Conservation (phyloP, 2,329 filamentous ascomycete species). For the Phialophora expanda region DNA sequence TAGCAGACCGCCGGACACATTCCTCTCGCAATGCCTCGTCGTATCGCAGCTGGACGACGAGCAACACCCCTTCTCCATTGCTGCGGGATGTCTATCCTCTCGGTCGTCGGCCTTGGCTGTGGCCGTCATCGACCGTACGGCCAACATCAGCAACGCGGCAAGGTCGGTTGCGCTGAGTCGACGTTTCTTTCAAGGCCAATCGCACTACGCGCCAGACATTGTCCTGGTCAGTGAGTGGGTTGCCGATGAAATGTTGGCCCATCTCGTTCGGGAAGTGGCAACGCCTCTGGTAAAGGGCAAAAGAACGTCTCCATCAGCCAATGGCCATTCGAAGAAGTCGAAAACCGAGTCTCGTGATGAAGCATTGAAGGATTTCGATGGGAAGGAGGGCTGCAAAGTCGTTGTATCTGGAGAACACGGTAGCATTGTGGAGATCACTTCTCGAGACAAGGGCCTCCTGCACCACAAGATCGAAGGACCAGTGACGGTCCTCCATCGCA, state of each 20-base stretch:
- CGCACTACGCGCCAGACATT: slow-evolving; percentile 66
- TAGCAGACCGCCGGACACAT: slow-evolving; percentile 41
- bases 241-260: slow-evolving; percentile 37
- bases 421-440: slow-evolving; percentile 42
- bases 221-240: slow-evolving; percentile 69
- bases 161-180: slow-evolving; percentile 59
- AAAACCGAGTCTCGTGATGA: neutral
- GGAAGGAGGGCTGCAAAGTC: slow-evolving; percentile 14
- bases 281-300: slow-evolving; percentile 8
- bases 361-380: slow-evolving; percentile 15
- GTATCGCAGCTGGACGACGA: slow-evolving; percentile 41
- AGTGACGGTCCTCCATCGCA: slow-evolving; percentile 53
- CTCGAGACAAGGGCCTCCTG: slow-evolving; percentile 39
- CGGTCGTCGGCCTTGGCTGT: slow-evolving; percentile 48
- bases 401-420: slow-evolving; percentile 43
- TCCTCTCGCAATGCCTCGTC: slow-evolving; percentile 42
- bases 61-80: neutral
- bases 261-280: slow-evolving; percentile 16
- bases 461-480: slow-evolving; percentile 51
- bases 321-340: slow-evolving; percentile 3
- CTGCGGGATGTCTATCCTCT: slow-evolving; percentile 45
- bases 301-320: neutral
- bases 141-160: slow-evolving; percentile 60
- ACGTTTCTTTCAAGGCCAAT: slow-evolving; percentile 61
- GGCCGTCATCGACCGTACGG: slow-evolving; percentile 66